A percentile compares a stretch with the other conserved stretches of the same genome.
These are phyloP conservation scores for Ophiostoma himal-ulmi DNA, from an alignment of 2,329 filamentous ascomycete species.

Conservation along the genomic window DNA sequence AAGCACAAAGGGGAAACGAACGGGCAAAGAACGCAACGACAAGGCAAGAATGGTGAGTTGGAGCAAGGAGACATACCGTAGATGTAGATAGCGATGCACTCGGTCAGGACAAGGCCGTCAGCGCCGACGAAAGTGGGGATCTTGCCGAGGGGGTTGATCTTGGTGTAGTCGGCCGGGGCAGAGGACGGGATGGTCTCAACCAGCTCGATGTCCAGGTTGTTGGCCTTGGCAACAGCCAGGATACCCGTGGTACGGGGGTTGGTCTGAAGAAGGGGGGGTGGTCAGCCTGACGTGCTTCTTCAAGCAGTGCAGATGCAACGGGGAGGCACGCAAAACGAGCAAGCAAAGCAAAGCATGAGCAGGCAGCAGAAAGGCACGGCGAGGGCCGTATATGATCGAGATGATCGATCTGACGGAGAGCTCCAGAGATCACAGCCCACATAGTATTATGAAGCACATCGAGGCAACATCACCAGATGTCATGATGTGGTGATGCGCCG, in stretches of 20 bases:
- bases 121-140: slow-evolving; percentile 87
- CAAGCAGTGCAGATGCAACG: neutral
- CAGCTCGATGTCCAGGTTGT: slow-evolving; percentile 85
- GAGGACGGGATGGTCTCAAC: slow-evolving; percentile 64
- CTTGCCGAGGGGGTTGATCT: slow-evolving; percentile 82
- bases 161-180: slow-evolving; percentile 69
- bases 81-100: slow-evolving; percentile 92
- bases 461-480: neutral
- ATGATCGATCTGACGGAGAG: neutral
- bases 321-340: slow-evolving; percentile 15
- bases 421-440: neutral
- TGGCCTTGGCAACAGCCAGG: slow-evolving; percentile 93
- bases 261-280: slow-evolving; percentile 48
- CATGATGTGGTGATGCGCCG: neutral
- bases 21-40: neutral
- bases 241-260: slow-evolving; percentile 88
- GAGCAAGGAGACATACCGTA: slow-evolving; percentile 69
- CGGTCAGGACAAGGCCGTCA: slow-evolving; percentile 83
- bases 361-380: neutral
- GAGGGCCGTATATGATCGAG: neutral
- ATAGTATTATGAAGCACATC: neutral
- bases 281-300: slow-evolving; percentile 23
- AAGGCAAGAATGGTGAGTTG: slow-evolving; percentile 18
- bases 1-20: slow-evolving; percentile 9
- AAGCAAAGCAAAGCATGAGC: slow-evolving; percentile 6